These are phyloP conservation scores for Emergomyces africanus DNA, from an alignment of 2,329 filamentous ascomycete species.

Conservation along the genomic window DNA sequence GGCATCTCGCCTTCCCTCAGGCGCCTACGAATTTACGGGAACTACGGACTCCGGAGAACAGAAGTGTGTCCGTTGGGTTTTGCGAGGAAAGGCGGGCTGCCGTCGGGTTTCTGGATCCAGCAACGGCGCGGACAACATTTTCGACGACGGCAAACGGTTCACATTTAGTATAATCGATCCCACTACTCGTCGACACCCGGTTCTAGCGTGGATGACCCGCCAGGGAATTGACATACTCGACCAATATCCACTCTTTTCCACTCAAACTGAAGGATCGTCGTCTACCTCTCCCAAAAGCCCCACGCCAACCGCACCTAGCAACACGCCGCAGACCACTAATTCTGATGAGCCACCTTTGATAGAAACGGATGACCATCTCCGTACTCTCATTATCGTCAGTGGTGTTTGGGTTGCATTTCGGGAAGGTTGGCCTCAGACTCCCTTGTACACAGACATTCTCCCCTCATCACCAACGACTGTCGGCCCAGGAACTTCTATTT, in stretches of 20 bases:
- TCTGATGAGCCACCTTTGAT: conserved; percentile 13
- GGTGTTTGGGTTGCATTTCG: conserved; percentile 48
- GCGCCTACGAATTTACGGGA: conserved; percentile 33
- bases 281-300: not conserved
- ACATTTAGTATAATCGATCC: conserved; percentile 36
- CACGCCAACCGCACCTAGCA: not conserved
- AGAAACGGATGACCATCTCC: conserved; percentile 39
- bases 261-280: not conserved
- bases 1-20: conserved; percentile 28
- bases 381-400: conserved; percentile 44
- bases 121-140: conserved; percentile 12
- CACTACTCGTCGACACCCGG: conserved; percentile 32
- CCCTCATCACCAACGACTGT: not conserved
- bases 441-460: not conserved
- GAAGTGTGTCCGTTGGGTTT: conserved; percentile 30
- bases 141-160: conserved; percentile 27
- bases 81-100: conserved; percentile 20
- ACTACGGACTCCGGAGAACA: conserved; percentile 23
- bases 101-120: conserved; percentile 15
- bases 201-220: conserved; percentile 33
- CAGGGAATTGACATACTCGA: conserved; percentile 31
- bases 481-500: not conserved
- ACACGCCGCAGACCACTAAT: not conserved
- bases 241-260: conserved; percentile 19
- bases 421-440: conserved; percentile 42